Conservation (phyloP, 2,329 filamentous ascomycete genomes). For the Fusarium siculi region DNA sequence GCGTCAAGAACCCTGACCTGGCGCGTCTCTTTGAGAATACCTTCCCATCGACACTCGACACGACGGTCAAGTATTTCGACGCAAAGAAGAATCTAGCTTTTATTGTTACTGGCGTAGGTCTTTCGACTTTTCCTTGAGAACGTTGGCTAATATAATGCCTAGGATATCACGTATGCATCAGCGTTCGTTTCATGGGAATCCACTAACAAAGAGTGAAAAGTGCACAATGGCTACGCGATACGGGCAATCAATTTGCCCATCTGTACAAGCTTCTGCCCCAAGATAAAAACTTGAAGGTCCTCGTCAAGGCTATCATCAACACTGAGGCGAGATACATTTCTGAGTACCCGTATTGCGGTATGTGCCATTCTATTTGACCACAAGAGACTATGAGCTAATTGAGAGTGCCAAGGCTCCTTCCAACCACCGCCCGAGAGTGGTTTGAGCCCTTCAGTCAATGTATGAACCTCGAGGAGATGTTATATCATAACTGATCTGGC, state of each 20-base stretch:
- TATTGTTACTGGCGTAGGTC: neutral
- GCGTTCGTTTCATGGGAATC: too few species aligned
- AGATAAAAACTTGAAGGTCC: slow-evolving; percentile 6
- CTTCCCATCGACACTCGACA: slow-evolving; percentile 13
- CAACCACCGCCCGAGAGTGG: slow-evolving; percentile 24
- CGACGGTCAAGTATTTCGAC: slow-evolving; percentile 28
- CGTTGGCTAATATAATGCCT: too few species aligned
- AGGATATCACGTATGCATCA: slow-evolving; percentile 13
- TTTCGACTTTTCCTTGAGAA: too few species aligned
- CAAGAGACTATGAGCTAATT: neutral
- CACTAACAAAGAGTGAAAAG: neutral
- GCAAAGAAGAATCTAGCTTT: slow-evolving; percentile 8
- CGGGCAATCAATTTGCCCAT: slow-evolving; percentile 22
- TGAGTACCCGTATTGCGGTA: slow-evolving; percentile 23
- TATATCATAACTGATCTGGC: neutral
- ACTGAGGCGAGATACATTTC: slow-evolving; percentile 23
- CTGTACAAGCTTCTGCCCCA: slow-evolving; percentile 15
- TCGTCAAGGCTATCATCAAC: slow-evolving; percentile 26
- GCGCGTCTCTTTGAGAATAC: slow-evolving; percentile 28
- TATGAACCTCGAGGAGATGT: neutral
- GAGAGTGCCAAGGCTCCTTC: neutral
- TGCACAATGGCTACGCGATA: slow-evolving; percentile 23
- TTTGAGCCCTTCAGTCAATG: slow-evolving; percentile 11
- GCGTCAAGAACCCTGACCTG: slow-evolving; percentile 16
- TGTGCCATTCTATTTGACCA: fast-evolving